phyloP scores from a whole-genome alignment of 192 early-diverging fungal species.

The Podila epicladia region DNA sequence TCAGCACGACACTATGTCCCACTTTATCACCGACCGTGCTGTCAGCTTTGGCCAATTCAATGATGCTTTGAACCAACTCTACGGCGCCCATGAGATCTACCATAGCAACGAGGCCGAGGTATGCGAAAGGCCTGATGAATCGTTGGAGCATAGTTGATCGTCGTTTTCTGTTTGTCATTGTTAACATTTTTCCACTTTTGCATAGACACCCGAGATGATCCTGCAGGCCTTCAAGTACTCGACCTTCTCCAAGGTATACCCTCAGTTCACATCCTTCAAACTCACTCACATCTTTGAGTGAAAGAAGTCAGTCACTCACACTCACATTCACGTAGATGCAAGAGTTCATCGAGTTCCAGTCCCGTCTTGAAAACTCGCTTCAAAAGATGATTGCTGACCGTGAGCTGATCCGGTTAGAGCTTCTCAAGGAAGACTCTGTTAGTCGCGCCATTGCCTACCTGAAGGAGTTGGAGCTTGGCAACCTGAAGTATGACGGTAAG shows the following conservation, averaged over 20 bases:
- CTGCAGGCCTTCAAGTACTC: slow-evolving; percentile 84
- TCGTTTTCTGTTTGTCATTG: not conserved
- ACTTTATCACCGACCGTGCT: slow-evolving; percentile 71
- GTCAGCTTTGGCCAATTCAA: slow-evolving; percentile 60
- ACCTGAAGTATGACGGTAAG: slow-evolving; percentile 67
- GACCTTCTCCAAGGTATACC: slow-evolving; percentile 84
- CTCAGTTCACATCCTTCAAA: not conserved
- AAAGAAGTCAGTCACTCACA: not conserved
- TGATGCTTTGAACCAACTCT: slow-evolving; percentile 62
- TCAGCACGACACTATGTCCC: slow-evolving; percentile 90
- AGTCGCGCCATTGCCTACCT: slow-evolving; percentile 63
- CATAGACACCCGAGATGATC: slow-evolving; percentile 86
- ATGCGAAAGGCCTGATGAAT: not conserved
- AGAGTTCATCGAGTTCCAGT: slow-evolving; percentile 87
- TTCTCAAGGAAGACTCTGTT: slow-evolving; percentile 57
- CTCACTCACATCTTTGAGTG: not conserved
- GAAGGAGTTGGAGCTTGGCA: slow-evolving; percentile 61
- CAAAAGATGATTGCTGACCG: slow-evolving; percentile 76
- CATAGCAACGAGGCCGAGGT: slow-evolving; percentile 80
- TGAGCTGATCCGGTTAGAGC: slow-evolving; percentile 73
- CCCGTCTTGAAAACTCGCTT: slow-evolving; percentile 75
- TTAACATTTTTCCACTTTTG: not conserved
- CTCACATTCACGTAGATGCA: slow-evolving; percentile 65
- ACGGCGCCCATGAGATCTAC: slow-evolving; percentile 79
- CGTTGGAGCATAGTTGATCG: not conserved